Evolutionary conservation across 805 yeast species (phyloP), one percentile per base, ranked within the genome.

Genomic region (Kuraishia piskuri): DNA sequence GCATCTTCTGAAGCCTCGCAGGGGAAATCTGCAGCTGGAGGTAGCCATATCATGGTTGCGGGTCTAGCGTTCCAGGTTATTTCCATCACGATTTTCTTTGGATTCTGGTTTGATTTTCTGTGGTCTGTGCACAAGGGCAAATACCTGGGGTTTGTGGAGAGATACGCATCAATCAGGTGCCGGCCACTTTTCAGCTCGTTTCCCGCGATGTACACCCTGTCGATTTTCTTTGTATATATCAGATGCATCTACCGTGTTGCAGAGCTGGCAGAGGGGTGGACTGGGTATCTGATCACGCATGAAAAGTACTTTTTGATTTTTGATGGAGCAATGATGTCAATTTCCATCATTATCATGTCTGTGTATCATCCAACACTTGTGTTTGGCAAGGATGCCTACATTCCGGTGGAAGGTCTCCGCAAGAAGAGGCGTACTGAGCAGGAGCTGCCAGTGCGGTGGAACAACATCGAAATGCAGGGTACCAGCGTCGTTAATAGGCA

Each of bases 41-140:
- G 92, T 17, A 74, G 86, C 1, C 73, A 82, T 62, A 65, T 86
- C 50, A 86, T 90, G 84, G 78, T 88, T 49, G 91, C 78, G 2
- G 96, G 96, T 8, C 73, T 90, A 50, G 86, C 84, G 0, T 75
- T 86, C 61, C 96, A 90, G 68, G 91, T 88, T 3, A 67, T 77
- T 3, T 76, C 88, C 5, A 86, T 90, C 84, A 60, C 76, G 1
- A 52, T 82, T 1, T 90, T 88, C 65, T 65, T 83, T 25, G 22
- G 68, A 4, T 67, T 86, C 12, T 76, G 79, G 70, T 61, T 66
- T 40, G 70, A 72, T 51, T 80, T 87, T 65, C 59, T 76, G 21
- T 69, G 63, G 60, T 67, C 71, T 37, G 68, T 78, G 22, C 74
- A 67, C 49, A 61, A 57, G 23, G 62, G 57, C n/a, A 60, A 58